These are phyloP conservation scores for Pythium utonaiense DNA, from an alignment of 352 stramenopile genomes.

Conservation along the genomic window DNA sequence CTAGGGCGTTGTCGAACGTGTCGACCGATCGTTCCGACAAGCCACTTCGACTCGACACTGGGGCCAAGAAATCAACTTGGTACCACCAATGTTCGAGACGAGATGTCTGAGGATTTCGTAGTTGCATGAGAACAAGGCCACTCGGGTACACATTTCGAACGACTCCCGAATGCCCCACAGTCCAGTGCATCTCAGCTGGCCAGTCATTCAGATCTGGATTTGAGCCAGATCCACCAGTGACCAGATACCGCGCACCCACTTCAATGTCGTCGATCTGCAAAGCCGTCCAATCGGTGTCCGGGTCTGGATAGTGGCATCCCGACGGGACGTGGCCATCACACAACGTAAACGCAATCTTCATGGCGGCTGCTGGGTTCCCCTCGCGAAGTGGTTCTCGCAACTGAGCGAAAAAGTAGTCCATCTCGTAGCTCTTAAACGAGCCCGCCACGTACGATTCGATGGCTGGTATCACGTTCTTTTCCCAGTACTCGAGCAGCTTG, in stretches of 20 bases:
- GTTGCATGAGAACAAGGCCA: constrained; percentile 59
- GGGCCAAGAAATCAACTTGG: constrained; percentile 47
- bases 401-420: constrained; percentile 86
- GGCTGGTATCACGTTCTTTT: constrained; percentile 81
- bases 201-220: constrained; percentile 35
- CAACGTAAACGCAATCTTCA: constrained; percentile 79
- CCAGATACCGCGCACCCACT: constrained; percentile 53
- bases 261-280: constrained; percentile 76
- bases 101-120: constrained; percentile 47
- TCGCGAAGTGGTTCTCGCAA: constrained; percentile 70
- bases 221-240: constrained; percentile 20
- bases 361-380: constrained; percentile 64
- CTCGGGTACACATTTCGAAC: constrained; percentile 47
- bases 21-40: constrained; percentile 36
- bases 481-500: constrained; percentile 82
- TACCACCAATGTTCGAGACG: constrained; percentile 71
- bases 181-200: constrained; percentile 62
- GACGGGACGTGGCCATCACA: constrained; percentile 78
- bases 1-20: constrained; percentile 35
- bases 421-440: constrained; percentile 85
- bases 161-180: constrained; percentile 48
- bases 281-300: constrained; percentile 70
- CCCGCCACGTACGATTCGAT: constrained; percentile 79
- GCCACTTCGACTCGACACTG: constrained; percentile 14
- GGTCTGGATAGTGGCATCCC: constrained; percentile 76